Percentiles rank a stretch among this genome's conserved stretches.
These are phyloP conservation scores for Ophiostoma himal-ulmi DNA, from an alignment of 2,329 filamentous ascomycete species.

Conservation along the genomic window DNA sequence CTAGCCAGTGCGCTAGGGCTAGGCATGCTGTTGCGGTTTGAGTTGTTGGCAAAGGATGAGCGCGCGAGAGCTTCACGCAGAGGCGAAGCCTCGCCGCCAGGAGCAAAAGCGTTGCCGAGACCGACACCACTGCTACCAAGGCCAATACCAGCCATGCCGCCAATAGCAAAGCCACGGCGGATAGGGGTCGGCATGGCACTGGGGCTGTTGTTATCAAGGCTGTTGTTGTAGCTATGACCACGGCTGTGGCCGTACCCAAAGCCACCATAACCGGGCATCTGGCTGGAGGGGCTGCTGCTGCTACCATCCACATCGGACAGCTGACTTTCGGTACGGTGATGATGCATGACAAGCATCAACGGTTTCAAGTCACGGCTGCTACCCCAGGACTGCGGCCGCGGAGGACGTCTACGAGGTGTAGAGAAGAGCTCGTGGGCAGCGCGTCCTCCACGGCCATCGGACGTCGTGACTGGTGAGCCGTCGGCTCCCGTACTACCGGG, in stretches of 20 bases:
- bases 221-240: slow-evolving; percentile 9
- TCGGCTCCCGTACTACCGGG: neutral
- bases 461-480: neutral
- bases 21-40: slow-evolving; percentile 25
- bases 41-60: slow-evolving; percentile 19
- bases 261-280: neutral
- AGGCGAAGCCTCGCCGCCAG: slow-evolving; percentile 29
- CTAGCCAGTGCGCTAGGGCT: slow-evolving; percentile 21
- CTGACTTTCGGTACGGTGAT: slow-evolving; percentile 40
- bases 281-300: slow-evolving; percentile 25
- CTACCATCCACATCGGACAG: slow-evolving; percentile 26
- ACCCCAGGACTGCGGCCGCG: slow-evolving; percentile 57
- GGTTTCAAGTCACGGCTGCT: slow-evolving; percentile 68
- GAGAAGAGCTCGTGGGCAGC: slow-evolving; percentile 19
- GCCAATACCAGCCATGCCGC: slow-evolving; percentile 14
- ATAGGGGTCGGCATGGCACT: slow-evolving; percentile 14
- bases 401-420: slow-evolving; percentile 35
- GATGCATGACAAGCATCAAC: slow-evolving; percentile 63
- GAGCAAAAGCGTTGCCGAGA: neutral
- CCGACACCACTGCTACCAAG: slow-evolving; percentile 5
- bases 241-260: slow-evolving; percentile 4
- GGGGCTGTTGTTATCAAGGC: neutral
- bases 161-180: slow-evolving; percentile 20
- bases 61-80: slow-evolving; percentile 26
- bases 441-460: neutral